A percentile compares a stretch with the other conserved stretches of the same genome.
Conservation (phyloP, 2,329 filamentous ascomycete species). For the Trichophyton simii region DNA sequence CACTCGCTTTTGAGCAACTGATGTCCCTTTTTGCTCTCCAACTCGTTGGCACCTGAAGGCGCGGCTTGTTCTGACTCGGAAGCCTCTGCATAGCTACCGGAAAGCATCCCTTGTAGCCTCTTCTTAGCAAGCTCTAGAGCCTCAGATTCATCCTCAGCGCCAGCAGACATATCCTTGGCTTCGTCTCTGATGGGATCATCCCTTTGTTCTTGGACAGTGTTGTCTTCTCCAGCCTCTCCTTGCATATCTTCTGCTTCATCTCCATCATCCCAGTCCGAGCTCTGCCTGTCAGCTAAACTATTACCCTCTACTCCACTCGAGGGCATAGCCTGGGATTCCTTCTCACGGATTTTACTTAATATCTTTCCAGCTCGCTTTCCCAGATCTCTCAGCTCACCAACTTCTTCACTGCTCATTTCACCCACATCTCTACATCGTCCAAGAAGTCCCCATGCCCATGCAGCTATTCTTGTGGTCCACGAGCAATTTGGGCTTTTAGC, state of each 20-base stretch:
- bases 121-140: background rate
- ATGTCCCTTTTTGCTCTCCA: constrained; percentile 30
- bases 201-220: background rate
- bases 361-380: constrained; percentile 58
- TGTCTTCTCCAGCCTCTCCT: constrained; percentile 14
- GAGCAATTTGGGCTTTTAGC: constrained; percentile 49
- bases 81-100: background rate
- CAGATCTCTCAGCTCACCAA: constrained; percentile 64
- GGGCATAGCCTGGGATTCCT: constrained; percentile 17
- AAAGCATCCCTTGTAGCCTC: background rate
- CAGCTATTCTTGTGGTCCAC: constrained; percentile 54
- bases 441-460: constrained; percentile 77
- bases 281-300: background rate
- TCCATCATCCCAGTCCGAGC: background rate
- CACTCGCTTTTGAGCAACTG: constrained; percentile 8
- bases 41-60: constrained; percentile 15
- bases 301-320: background rate
- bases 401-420: constrained; percentile 60
- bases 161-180: background rate
- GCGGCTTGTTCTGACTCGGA: background rate
- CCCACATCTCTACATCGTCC: constrained; percentile 62
- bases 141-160: background rate
- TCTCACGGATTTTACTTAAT: constrained; percentile 35
- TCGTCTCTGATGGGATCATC: background rate
- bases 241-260: constrained; percentile 16